Evolutionary conservation across 192 early-diverging fungal species (phyloP).

Genomic region (Podila minutissima): DNA sequence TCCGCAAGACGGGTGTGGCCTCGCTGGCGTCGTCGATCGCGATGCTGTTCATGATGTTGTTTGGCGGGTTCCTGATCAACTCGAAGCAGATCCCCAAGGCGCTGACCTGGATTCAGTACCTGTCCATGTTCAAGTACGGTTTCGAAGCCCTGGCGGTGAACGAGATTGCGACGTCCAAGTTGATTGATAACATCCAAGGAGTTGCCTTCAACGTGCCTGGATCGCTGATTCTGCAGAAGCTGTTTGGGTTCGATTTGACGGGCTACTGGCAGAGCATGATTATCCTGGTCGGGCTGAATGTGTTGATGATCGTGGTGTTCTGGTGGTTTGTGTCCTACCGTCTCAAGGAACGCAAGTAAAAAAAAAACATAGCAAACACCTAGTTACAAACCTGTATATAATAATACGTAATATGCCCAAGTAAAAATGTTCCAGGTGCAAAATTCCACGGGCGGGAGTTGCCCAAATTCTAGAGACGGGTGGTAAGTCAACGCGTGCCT

Average conservation of each 20-base stretch:
- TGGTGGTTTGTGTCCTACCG: conserved; percentile 31
- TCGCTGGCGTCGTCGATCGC: conserved; percentile 70
- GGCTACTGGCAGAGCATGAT: conserved; percentile 44
- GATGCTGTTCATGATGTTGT: conserved; percentile 82
- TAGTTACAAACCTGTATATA: no score
- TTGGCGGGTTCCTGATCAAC: conserved; percentile 79
- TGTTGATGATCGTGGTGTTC: conserved; percentile 31
- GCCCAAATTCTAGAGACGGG: no score
- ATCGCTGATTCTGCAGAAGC: conserved; percentile 45
- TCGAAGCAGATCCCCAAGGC: conserved; percentile 70
- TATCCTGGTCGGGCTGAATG: conserved; percentile 28
- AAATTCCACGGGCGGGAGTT: no score
- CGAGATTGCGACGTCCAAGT: conserved; percentile 39
- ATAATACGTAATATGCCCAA: no score
- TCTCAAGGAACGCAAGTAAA: conserved; percentile 52
- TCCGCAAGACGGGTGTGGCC: conserved; percentile 67
- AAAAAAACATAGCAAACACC: not conserved
- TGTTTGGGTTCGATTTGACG: conserved; percentile 53
- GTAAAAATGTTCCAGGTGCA: no score
- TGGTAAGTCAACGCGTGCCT: no score
- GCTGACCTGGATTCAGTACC: conserved; percentile 74
- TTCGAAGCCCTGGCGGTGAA: conserved; percentile 81
- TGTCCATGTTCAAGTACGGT: conserved; percentile 77
- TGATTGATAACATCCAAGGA: conserved; percentile 49
- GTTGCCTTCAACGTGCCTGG: conserved; percentile 44